Base-by-base conservation (phyloP, 495 filamentous ascomycete genomes). In the Daldinia bambusicola region DNA sequence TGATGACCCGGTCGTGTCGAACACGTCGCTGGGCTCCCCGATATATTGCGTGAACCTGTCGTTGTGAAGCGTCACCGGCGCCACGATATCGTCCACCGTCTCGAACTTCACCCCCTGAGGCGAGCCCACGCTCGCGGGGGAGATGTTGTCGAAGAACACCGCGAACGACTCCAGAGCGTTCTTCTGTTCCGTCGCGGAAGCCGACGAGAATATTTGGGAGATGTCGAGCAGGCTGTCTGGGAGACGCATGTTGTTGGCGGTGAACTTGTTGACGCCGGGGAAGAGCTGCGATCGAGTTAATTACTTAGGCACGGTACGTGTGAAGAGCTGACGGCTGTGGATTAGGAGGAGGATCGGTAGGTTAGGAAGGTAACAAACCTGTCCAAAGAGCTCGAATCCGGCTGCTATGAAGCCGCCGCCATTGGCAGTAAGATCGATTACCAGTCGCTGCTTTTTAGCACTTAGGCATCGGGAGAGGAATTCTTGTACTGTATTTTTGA, bases 391-490 rank as follows among this genome's bases (percentile, higher is more conserved):
- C 57, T 84, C 84, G 45, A 82, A 82, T 7, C 79, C 81, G 4
- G 80, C 78, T 31, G 82, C 63, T 43, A 86, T 79, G 34, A 73
- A 77, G 14, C 88, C 88, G n/a, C 87, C 87, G 0, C 75, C 76
- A 69, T 90, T 90, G n/a, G 76, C 72, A 1, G 83, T 77, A 1
- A 90, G 66, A 62, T 90, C 87, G 55, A 90, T 85, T 32, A 89
- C 74, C 3, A 89, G 74, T 57, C 83, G 83, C 55, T 76, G 81
- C 68, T 84, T 86, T 6, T 78, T 79, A 6, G 78, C 70, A 4
- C 63, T 72, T 63, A 75, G 72, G 51, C 79, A 76, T 38, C 74
- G 61, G 8, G 66, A 59, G 18, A 87, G 69, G 71, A 86, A 85
- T 0, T 72, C 56, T 22, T 75, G 69, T 10, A 79, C 76, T 0